Evolutionary conservation across 129 eudicot species (phyloP).

Genomic region (Pulicaria dysenterica): DNA sequence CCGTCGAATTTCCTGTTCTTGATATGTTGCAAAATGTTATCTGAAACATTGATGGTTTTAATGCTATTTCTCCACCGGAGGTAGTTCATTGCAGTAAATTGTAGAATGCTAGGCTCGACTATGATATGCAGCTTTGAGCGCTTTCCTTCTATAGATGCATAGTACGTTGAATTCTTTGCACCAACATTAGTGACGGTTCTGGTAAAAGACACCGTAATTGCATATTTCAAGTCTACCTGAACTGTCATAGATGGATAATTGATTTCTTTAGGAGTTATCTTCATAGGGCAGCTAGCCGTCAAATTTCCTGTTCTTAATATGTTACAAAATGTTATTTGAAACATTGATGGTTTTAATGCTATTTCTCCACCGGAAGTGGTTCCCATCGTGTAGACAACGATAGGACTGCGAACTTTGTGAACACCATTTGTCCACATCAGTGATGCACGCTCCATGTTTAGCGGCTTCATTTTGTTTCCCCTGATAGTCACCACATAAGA

Average conservation of each 20-base stretch:
- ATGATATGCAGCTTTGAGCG: not conserved
- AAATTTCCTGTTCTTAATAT: not conserved
- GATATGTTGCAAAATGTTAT: conserved; percentile 17
- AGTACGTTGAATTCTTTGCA: conserved; percentile 29
- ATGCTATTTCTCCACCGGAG: not conserved
- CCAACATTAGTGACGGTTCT: conserved; percentile 56
- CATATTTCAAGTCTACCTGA: not conserved
- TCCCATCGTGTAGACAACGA: conserved; percentile 25
- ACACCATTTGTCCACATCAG: conserved; percentile 24
- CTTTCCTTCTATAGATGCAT: conserved; percentile 9
- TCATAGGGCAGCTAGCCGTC: not conserved
- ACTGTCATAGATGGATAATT: conserved; percentile 31
- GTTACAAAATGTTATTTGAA: conserved; percentile 10
- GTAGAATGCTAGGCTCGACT: conserved; percentile 37
- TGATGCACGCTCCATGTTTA: not conserved
- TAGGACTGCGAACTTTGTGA: conserved; percentile 14
- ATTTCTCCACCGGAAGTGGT: not conserved
- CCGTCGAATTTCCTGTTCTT: not conserved
- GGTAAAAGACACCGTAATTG: conserved; percentile 30
- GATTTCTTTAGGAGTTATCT: not conserved
- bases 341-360: not conserved
- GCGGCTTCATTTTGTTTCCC: not conserved
- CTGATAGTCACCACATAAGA: conserved; percentile 31
- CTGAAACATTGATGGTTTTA: not conserved
- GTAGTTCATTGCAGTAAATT: conserved; percentile 27